Percentiles rank a stretch among this genome's conserved stretches.
phyloP scores from a whole-genome alignment of 2,329 filamentous ascomycete species.

The Trichoderma citrinoviride region DNA sequence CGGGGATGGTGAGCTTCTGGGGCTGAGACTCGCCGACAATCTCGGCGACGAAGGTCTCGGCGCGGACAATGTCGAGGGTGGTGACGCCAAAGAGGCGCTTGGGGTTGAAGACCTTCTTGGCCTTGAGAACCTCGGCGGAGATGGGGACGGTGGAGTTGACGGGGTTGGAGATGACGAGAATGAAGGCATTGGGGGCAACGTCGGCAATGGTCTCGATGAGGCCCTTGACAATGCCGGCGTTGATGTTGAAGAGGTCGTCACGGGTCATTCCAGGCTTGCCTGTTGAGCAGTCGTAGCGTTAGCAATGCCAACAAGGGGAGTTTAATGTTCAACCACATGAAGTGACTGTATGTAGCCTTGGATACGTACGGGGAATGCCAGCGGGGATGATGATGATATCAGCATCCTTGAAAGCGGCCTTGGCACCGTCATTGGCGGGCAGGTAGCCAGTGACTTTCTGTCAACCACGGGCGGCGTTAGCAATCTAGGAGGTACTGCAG shows the following conservation, averaged over 20 bases:
- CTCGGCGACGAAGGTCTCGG: conserved; percentile 91
- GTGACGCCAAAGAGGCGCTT: conserved; percentile 98
- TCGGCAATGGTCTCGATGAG: conserved; percentile 86
- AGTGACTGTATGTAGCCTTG: background rate
- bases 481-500: background rate
- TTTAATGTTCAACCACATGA: background rate
- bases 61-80: conserved; percentile 95
- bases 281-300: conserved; percentile 39
- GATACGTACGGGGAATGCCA: conserved; percentile 80
- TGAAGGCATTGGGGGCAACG: conserved; percentile 85
- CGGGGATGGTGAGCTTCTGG: conserved; percentile 79
- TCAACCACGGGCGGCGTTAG: conserved; percentile 16
- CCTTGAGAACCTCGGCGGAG: conserved; percentile 93
- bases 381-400: conserved; percentile 97
- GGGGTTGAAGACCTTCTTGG: conserved; percentile 87
- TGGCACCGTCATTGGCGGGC: conserved; percentile 79
- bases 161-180: conserved; percentile 98
- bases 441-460: conserved; percentile 87
- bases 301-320: conserved; percentile 21
- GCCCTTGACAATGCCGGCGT: conserved; percentile 94
- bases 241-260: conserved; percentile 99
- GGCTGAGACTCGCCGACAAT: conserved; percentile 80
- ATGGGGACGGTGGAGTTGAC: conserved; percentile 99
- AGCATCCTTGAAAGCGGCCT: conserved; percentile 84
- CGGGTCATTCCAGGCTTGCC: conserved; percentile 99